Percentiles rank a stretch among this genome's conserved stretches.
phyloP scores from a whole-genome alignment of 2,329 filamentous ascomycete genomes.

The Microdochium nivale region DNA sequence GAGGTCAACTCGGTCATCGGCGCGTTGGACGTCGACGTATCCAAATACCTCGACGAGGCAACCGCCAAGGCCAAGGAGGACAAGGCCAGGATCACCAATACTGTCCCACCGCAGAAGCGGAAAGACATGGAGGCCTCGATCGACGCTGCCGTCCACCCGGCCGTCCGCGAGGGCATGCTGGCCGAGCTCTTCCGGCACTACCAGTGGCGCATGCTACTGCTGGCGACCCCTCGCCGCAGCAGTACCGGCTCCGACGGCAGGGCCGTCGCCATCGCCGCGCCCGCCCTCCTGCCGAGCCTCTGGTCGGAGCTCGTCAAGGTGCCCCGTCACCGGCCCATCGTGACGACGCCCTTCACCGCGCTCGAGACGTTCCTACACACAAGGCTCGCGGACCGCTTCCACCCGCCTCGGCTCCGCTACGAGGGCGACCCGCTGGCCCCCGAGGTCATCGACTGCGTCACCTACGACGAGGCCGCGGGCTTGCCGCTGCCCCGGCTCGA shows the following conservation, averaged over 20 bases:
- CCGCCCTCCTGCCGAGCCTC: background rate
- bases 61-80: background rate
- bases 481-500: too few relatives aligned
- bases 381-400: too few relatives aligned
- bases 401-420: too few relatives aligned
- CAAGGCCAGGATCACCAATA: background rate
- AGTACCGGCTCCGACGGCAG: too few relatives aligned
- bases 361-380: too few relatives aligned
- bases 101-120: background rate
- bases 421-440: too few relatives aligned
- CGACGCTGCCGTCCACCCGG: background rate
- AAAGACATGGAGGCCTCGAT: background rate
- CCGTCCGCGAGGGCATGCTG: background rate
- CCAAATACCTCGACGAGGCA: background rate
- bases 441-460: too few relatives aligned
- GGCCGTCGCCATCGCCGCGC: background rate
- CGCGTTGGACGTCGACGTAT: background rate
- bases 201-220: background rate
- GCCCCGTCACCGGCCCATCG: too few relatives aligned
- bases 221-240: background rate
- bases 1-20: background rate
- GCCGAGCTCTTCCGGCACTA: background rate
- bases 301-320: too few relatives aligned
- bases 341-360: too few relatives aligned
- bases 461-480: too few relatives aligned